Conservation (phyloP, 441 rosid species). For the Theobroma grandiflorum region DNA sequence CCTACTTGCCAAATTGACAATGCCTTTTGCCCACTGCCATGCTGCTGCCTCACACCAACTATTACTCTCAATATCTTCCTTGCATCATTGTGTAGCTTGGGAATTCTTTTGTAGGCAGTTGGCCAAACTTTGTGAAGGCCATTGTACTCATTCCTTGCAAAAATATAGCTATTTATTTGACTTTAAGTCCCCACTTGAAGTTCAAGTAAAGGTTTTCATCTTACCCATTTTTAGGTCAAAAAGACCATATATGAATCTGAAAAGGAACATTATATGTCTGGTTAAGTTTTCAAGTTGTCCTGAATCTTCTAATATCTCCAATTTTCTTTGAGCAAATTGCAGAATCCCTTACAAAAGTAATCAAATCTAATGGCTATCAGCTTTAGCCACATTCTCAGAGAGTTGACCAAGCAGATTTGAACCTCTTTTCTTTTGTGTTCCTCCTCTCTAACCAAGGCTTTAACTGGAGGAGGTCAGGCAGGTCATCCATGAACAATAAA, state of each 20-base stretch:
- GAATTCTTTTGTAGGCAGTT: not conserved
- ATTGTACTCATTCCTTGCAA: not conserved
- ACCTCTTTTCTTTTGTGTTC: not conserved
- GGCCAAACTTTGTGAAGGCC: not conserved
- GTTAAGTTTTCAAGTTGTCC: not conserved
- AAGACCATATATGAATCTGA: not conserved
- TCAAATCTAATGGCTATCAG: conserved; percentile 29
- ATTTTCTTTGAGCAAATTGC: not conserved
- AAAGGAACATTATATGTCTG: not conserved
- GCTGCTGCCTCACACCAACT: not conserved
- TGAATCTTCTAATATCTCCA: not conserved
- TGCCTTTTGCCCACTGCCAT: not conserved
- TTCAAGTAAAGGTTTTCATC: not conserved
- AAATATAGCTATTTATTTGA: too few relatives aligned
- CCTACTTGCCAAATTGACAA: not conserved
- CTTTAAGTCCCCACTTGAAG: not conserved
- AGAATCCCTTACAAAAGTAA: conserved; percentile 6
- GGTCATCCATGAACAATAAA: conserved; percentile 33
- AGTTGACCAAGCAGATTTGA: conserved; percentile 30
- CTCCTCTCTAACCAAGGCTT: not conserved
- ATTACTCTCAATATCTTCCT: not conserved
- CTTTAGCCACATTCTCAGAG: conserved; percentile 24
- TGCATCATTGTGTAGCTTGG: not conserved
- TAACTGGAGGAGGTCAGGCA: conserved; percentile 8
- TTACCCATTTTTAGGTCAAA: not conserved